Evolutionary conservation across 2,329 filamentous ascomycete species (phyloP), one percentile per base, ranked within the genome.

Genomic region (Penicillium sp.): DNA sequence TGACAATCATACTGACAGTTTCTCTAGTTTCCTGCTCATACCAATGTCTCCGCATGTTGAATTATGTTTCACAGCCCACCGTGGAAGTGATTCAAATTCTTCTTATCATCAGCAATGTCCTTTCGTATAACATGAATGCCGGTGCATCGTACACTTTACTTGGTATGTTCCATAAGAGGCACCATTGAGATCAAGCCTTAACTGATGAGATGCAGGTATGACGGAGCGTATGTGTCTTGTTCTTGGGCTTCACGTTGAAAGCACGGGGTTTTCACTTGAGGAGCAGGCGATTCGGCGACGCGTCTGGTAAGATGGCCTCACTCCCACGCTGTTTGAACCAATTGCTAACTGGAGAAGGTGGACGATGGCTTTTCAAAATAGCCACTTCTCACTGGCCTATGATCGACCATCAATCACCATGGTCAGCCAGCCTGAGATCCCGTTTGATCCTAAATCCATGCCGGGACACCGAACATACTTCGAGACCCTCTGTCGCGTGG

Each of bases 111-210:
- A 82, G 83, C 58, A 85, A 85, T 66, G 84, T 84, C 48, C 77
- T 85, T 34, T 83, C 82, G 1, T 84, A 85, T 67, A 85, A 84
- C 62, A 85, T 84, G 82, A 87, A 87, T 56, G 83, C 84, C 14
- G 84, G 84, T 8, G 83, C 84, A 24, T 82, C 84, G 9, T 87
- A 86, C 76, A 83, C 83, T 37, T 68, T 87, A 45, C 81, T 84
- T 26, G 82, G 78, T 76, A 60, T 57, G 70, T 62, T 34, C 11
- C 14, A 40, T 7, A 21, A 16, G n/a, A 14, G 10, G 7, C 28
- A 13, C 29, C n/a, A 8, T 52, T 8, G 16, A 14, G n/a, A 19
- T 11, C 79, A 8, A 79, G 76, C 56, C 36, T 24, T n/a, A 51
- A 55, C 79, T 33, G 26, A 51, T 43, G 14, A 29, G 16, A 14